Evolutionary conservation across 768 basidiomycete genomes (phyloP), one percentile per base, ranked within the genome.

Genomic region (Auricularia cornea): DNA sequence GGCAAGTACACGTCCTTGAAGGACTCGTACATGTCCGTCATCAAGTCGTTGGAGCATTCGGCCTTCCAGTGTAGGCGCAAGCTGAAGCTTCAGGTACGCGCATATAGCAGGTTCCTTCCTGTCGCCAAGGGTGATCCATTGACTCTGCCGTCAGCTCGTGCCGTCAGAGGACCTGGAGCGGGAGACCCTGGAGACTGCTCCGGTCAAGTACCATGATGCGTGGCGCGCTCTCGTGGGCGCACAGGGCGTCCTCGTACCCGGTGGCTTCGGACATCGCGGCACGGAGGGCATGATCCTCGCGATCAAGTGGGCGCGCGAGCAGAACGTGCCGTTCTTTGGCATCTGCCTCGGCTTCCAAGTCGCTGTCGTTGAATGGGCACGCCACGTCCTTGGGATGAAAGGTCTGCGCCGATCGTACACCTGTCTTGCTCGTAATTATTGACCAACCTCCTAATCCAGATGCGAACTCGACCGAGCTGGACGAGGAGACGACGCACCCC

Each of bases 281-380:
- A 94, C 90, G 0, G 95, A 97, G 75, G 96, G 96, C 44, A 98
- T 99, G 96, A 88, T 98, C 71, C 82, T 94, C 59, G 96, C 96
- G n/a, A 93, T 94, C 74, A 95, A 93, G 75, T 95, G 95, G 82
- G 94, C 96, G 0, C 83, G 96, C 62, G 94, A 98, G 76, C 90
- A 96, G 72, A 92, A 93, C 65, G 78, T 94, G 6, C 97, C 96
- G 0, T 99, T 94, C 83, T 76, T 98, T 41, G 96, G 96, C 54
- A 94, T 99, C 73, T 99, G 96, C 74, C 84, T 98, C 29, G 96
- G 96, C 23, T 98, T 99, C 84, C 97, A 99, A 73, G 81, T 98
- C 54, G 94, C 97, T 3, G 96, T 98, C 3, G 78, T 97, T 61
- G 96, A 99, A 72, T 98, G 92, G 90, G 90, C 92, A 14, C 80